A percentile compares a stretch with the other conserved stretches of the same genome.
Conservation (phyloP, 352 stramenopile genomes). For the Phytophthora chlamydospora region DNA sequence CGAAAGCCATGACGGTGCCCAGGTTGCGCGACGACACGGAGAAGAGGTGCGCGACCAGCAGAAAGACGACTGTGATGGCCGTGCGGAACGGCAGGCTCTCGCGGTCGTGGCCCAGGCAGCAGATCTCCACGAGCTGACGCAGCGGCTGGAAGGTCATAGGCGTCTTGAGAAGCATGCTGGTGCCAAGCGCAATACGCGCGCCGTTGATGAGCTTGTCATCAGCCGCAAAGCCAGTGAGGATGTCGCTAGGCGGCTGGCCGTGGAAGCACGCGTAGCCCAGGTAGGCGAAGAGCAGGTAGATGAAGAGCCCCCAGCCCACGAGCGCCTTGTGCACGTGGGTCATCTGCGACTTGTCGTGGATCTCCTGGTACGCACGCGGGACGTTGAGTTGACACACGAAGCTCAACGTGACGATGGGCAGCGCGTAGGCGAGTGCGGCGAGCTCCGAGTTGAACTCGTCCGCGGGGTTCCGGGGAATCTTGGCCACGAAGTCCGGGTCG, state of each 20-base stretch:
- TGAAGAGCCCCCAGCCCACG: slow-evolving; percentile 51
- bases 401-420: slow-evolving; percentile 83
- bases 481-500: slow-evolving; percentile 46
- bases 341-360: slow-evolving; percentile 76
- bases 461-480: slow-evolving; percentile 45
- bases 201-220: slow-evolving; percentile 83
- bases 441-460: slow-evolving; percentile 69
- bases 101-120: slow-evolving; percentile 71
- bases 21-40: slow-evolving; percentile 68
- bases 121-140: slow-evolving; percentile 76
- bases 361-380: slow-evolving; percentile 77
- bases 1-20: slow-evolving; percentile 78
- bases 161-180: slow-evolving; percentile 84
- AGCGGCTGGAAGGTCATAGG: slow-evolving; percentile 88
- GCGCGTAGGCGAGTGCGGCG: slow-evolving; percentile 67
- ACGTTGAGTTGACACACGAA: slow-evolving; percentile 87
- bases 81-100: slow-evolving; percentile 75
- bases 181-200: slow-evolving; percentile 69
- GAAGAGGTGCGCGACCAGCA: slow-evolving; percentile 67
- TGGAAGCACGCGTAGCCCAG: slow-evolving; percentile 84
- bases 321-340: slow-evolving; percentile 71
- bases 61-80: slow-evolving; percentile 70
- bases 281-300: slow-evolving; percentile 72
- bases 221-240: slow-evolving; percentile 74
- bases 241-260: slow-evolving; percentile 82